Percentiles rank a stretch among this genome's conserved stretches.
Evolutionary conservation across 352 stramenopile species (phyloP).

Genomic region (Pythium apleroticum): DNA sequence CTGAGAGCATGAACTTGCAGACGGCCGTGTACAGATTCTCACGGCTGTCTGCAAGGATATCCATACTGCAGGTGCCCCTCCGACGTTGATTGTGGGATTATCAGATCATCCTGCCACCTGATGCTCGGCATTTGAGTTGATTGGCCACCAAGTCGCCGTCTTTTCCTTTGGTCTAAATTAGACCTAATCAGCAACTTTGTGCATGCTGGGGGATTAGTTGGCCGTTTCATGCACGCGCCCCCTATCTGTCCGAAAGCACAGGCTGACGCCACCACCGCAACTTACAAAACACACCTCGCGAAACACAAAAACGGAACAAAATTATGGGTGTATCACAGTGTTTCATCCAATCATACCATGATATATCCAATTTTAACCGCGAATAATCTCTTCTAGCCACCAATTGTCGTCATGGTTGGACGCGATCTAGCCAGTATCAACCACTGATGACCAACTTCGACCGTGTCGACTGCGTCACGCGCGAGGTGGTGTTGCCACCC

Average conservation of each 20-base stretch:
- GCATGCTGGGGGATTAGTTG: neutral
- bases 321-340: neutral
- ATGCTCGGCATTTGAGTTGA: neutral
- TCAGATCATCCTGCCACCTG: neutral
- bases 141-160: neutral
- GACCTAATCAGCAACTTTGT: neutral
- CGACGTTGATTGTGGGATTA: neutral
- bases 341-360: neutral
- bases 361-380: neutral
- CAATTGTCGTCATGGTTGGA: neutral
- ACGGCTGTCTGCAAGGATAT: too few species aligned
- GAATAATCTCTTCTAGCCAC: neutral
- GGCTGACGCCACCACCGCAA: neutral
- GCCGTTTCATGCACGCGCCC: neutral
- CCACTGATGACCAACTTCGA: conserved; percentile 3
- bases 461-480: neutral
- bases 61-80: too few species aligned
- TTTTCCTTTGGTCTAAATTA: neutral
- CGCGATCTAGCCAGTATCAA: neutral
- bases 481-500: neutral
- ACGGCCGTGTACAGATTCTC: too few species aligned
- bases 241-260: neutral
- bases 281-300: neutral
- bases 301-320: conserved; percentile 4
- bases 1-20: too few species aligned